A percentile compares a stretch with the other conserved stretches of the same genome.
Conservation (phyloP, 208 protist genomes). For the Crithidia expoeki region DNA sequence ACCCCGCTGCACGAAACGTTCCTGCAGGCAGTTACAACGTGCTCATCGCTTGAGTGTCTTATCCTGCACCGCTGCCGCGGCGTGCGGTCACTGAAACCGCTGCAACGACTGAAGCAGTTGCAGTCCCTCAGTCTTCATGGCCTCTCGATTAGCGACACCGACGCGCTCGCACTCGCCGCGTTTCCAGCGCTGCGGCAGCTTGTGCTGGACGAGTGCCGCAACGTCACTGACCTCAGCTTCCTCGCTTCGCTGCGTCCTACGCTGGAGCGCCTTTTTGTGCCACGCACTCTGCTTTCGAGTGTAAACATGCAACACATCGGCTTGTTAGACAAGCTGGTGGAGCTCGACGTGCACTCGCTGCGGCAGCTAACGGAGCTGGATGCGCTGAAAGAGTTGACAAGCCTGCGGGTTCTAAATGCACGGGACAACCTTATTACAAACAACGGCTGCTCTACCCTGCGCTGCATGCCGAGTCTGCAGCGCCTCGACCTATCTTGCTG, state of each 20-base stretch:
- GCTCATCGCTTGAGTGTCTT: slow-evolving; percentile 57
- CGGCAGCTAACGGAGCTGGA: slow-evolving; percentile 53
- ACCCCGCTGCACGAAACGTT: slow-evolving; percentile 62
- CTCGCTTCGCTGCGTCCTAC: slow-evolving; percentile 32
- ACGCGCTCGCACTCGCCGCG: slow-evolving; percentile 38
- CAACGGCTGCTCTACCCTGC: slow-evolving; percentile 27
- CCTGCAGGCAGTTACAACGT: slow-evolving; percentile 52
- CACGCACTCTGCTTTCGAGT: slow-evolving; percentile 56
- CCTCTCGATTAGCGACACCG: slow-evolving; percentile 62
- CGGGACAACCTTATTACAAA: slow-evolving; percentile 58
- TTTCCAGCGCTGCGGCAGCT: slow-evolving; percentile 55
- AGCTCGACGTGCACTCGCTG: slow-evolving; percentile 62
- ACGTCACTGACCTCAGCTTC: slow-evolving; percentile 59
- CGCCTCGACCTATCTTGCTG: slow-evolving; percentile 24
- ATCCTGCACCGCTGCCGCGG: slow-evolving; percentile 66
- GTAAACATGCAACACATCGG: slow-evolving; percentile 53
- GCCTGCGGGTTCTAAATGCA: slow-evolving; percentile 55
- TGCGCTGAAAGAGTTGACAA: slow-evolving; percentile 38
- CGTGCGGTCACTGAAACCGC: slow-evolving; percentile 55
- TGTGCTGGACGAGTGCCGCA: slow-evolving; percentile 73
- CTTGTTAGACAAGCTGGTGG: slow-evolving; percentile 46
- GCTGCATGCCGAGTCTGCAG: slow-evolving; percentile 30
- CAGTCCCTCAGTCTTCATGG: slow-evolving; percentile 53
- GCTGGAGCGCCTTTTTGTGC: slow-evolving; percentile 50
- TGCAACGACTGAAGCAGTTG: slow-evolving; percentile 48